Evolutionary conservation across 306 rosid species (phyloP).

Genomic region (Senna tora): DNA sequence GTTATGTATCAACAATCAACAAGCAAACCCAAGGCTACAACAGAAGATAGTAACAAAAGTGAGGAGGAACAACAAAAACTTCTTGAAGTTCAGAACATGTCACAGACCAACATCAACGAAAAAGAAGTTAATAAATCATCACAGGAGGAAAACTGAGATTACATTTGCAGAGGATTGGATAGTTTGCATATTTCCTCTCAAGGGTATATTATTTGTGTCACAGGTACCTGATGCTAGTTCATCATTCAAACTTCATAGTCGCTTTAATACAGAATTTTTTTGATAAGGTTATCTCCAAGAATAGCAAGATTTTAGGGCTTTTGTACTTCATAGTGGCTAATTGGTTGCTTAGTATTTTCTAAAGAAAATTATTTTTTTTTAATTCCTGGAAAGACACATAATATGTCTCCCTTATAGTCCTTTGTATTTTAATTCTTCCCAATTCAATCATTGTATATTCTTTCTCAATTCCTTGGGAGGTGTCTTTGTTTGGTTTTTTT

Average conservation of each 20-base stretch:
- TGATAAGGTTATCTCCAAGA: background rate
- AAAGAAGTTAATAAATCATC: conserved; percentile 43
- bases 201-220: background rate
- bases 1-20: conserved; percentile 78
- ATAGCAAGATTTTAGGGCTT: background rate
- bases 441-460: background rate
- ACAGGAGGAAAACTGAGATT: conserved; percentile 44
- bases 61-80: conserved; percentile 65
- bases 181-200: background rate
- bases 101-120: conserved; percentile 38
- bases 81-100: conserved; percentile 60
- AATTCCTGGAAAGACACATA: background rate
- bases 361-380: background rate
- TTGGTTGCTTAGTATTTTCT: background rate
- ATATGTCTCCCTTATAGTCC: background rate
- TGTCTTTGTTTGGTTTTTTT: too few species aligned
- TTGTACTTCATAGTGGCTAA: background rate
- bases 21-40: conserved; percentile 60
- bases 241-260: background rate
- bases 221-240: background rate
- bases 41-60: conserved; percentile 41
- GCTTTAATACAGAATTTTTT: background rate
- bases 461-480: background rate
- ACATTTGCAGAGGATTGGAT: background rate
- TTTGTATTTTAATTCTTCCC: background rate